Evolutionary conservation across 257 asterid species (phyloP), one percentile per base, ranked within the genome.

Genomic region (Solanum ahanhuiri): DNA sequence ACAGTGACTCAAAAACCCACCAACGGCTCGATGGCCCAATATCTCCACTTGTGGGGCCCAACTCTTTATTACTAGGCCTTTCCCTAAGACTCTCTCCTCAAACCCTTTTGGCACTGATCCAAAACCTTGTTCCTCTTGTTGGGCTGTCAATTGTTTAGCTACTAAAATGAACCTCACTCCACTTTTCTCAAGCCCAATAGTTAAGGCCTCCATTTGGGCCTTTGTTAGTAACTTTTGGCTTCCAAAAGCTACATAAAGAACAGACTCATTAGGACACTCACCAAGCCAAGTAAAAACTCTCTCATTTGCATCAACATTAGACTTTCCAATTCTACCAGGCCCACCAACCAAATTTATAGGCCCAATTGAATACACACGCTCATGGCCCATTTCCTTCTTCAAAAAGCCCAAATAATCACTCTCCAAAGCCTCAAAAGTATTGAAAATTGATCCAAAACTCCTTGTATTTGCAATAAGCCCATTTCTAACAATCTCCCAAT

Each of bases 41-140:
- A 94, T 94, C 11, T 39, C 83, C 71, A 85, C 90, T 67, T 96
- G 99, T 0, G 95, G 95, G 14, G 97, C 98, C 98, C 99, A 94
- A 0, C 94, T 98, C 39, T 84, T 90, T 45, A 94, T 34, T 7
- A 96, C 89, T 2, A 92, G 82, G 1, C 98, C 98, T 30, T 85
- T 89, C 0, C 91, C 93, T 1, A 3, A 12, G 0, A 96, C 95
- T 82, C 94, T 91, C 0, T 39, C 87, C 87, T 91, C 97, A n/a
- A 93, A 93, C 85, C 92, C 96, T 10, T 79, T 87, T 0, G 94
- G 93, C 0, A 91, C 87, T 0, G 89, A 86, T 54, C 94, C 97
- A 12, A 86, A 93, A 57, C 98, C 97, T 1, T 91, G 90, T 0
- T 64, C 89, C 48, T 73, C 28, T 83, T 92, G 97, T 85, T 91